Evolutionary conservation across 1,139 yeast genomes (phyloP), one percentile per base, ranked within the genome.

Genomic region (Protomyces gravidus): DNA sequence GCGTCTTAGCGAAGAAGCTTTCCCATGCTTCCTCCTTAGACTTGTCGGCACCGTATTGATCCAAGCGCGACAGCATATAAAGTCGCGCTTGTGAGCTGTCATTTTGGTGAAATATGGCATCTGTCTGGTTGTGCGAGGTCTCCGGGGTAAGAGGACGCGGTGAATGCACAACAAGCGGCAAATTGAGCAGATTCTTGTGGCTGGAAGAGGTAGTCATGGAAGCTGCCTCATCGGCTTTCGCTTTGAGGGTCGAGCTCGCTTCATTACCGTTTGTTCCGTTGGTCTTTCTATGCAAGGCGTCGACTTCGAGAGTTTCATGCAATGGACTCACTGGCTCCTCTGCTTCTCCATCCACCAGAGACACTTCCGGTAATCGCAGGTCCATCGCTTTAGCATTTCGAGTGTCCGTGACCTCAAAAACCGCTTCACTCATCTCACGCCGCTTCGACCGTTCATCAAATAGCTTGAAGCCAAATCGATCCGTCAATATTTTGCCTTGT

Each of bases 381-480:
- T 36, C 42, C 11, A 36, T 36, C 3, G 19, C 13, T 36, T 23
- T 19, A 4, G 19, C 11, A 2, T 19, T 15, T 17, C 17, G 21
- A 17, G 4, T 23, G 11, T 36, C 23, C 23, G 21, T 15, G 1
- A 17, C 17, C 1, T 36, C 19, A 5, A 36, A 7, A 5, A 17
- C 19, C 11, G 13, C 33, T 26, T 49, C 46, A 23, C 42, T 33
- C 7, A 27, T 39, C 11, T 15, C 48, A 6, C 55, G 45, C 13
- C 47, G 28, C 50, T 42, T 53, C 6, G 55, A 28, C 15, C 58
- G 32, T 21, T 32, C 57, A 55, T 66, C 68, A 59, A 74, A 74
- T 32, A 80, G 28, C 19, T 46, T 72, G 67, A 80, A 80, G 0
- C 84, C 84, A 67, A 76, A 80, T 61, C 78, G 71, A 65, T 80